Evolutionary conservation across 306 rosid genomes (phyloP).

Genomic region (Sphenostylis stenocarpa): DNA sequence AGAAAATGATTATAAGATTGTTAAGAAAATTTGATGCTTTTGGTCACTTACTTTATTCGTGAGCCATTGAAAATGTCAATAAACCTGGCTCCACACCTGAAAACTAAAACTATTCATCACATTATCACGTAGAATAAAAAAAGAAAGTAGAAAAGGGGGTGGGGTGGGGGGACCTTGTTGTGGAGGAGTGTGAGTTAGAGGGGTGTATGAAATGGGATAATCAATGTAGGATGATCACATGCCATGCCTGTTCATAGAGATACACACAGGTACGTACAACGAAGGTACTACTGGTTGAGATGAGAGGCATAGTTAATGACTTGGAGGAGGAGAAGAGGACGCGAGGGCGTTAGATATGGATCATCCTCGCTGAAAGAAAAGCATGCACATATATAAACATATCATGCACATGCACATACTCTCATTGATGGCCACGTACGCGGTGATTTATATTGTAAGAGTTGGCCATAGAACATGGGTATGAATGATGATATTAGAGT

Average conservation of each 20-base stretch:
- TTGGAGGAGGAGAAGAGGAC: slow-evolving; percentile 2
- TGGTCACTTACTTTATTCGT: not conserved
- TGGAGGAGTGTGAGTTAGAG: not conserved
- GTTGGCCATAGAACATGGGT: slow-evolving; percentile 48
- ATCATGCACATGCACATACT: not conserved
- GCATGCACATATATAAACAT: not conserved
- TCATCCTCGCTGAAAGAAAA: no score
- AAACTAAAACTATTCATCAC: not conserved
- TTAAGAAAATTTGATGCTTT: not conserved
- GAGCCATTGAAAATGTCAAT: not conserved
- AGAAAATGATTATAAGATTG: not conserved
- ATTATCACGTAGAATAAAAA: not conserved
- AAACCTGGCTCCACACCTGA: slow-evolving; percentile 23
- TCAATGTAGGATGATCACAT: slow-evolving; percentile 28
- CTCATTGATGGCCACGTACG: not conserved
- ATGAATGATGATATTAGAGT: not conserved
- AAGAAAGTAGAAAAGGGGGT: not conserved
- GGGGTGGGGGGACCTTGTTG: slow-evolving; percentile 19
- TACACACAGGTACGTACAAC: not conserved
- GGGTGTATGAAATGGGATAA: slow-evolving; percentile 11
- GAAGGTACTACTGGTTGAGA: slow-evolving; percentile 11
- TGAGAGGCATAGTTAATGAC: not conserved
- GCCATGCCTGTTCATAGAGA: slow-evolving; percentile 32
- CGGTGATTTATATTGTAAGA: not conserved
- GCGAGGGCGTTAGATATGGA: not conserved